Evolutionary conservation across 768 basidiomycete species (phyloP).

Genomic region (Pleurotus citrinopileatus): DNA sequence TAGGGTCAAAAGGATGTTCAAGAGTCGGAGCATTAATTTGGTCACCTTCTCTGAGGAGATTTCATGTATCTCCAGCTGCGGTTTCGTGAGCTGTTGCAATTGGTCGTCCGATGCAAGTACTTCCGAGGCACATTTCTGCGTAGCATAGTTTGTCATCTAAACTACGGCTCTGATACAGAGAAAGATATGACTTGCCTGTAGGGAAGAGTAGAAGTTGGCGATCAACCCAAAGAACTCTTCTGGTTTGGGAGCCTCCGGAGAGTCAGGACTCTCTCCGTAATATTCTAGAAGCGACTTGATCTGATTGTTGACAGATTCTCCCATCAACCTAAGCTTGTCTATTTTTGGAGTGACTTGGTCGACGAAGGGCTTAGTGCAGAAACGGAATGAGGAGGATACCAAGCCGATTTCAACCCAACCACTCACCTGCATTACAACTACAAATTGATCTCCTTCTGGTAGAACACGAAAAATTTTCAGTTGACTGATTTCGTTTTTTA

Average conservation of each 20-base stretch:
- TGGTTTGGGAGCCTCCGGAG: conserved; percentile 62
- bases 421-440: conserved; percentile 65
- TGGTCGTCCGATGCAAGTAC: conserved; percentile 51
- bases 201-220: conserved; percentile 67
- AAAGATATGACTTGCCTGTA: conserved; percentile 47
- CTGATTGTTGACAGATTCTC: conserved; percentile 53
- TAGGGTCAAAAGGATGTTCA: conserved; percentile 10
- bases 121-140: conserved; percentile 70
- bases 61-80: conserved; percentile 23
- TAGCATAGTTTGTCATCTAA: conserved; percentile 5
- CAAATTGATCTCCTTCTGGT: conserved; percentile 56
- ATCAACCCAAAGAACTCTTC: conserved; percentile 83
- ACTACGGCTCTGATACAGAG: background rate
- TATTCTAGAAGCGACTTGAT: conserved; percentile 59
- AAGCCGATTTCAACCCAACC: background rate
- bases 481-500: conserved; percentile 52
- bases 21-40: background rate
- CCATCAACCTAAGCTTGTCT: conserved; percentile 64
- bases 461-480: conserved; percentile 29
- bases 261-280: conserved; percentile 74
- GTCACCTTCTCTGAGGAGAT: conserved; percentile 22
- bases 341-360: conserved; percentile 48
- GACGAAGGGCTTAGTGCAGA: conserved; percentile 44
- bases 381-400: background rate
- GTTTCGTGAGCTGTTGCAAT: conserved; percentile 18